Base-by-base conservation (phyloP, 2,329 filamentous ascomycete genomes). In the Xylaria polymorpha region DNA sequence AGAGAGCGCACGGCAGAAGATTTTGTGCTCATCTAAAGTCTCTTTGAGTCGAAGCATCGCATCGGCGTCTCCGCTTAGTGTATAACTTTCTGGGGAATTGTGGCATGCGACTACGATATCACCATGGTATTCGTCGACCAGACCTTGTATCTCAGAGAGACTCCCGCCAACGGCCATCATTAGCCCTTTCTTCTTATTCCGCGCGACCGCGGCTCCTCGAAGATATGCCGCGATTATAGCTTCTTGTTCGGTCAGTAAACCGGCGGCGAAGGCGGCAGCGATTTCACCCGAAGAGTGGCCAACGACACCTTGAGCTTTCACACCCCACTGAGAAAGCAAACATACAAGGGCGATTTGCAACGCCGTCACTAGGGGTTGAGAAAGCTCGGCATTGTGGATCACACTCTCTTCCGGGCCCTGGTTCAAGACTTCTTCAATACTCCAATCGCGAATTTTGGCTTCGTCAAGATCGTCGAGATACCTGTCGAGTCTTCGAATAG, bases 201-300 rank as follows among this genome's bases (percentile, higher is more conserved):
- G 2, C 8, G 37, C 32, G 20, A 29, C 63, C 35, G 15, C 44
- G n/a, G 8, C 57, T 20, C 75, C 75, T 25, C 76, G 72, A 25
- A 74, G 60, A 55, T 72, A 77, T 1, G 74, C 72, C 9, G 73
- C 56, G 14, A 73, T 71, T 62, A 72, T 77, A 1, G 73, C 74
- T 4, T 70, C 71, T 61, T 74, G 53, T 65, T 75, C 44, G 66
- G 77, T 68, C 64, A 74, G 53, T 15, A 63, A 55, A 8, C 70
- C 70, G 12, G 69, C 32, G 8, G 72, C 64, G 60, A 71, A 74
- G 4, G 64, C 70, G 12, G 73, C 73, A 22, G 74, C 78, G 18
- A 81, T 80, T 57, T 81, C 79, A 10, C 79, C 79, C 1, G 76
- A 79, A 4, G 78, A 79, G 69, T 81, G 79, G 29, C 79, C 79